Conservation (phyloP, 768 basidiomycete genomes). For the Termitomyces sp. region DNA sequence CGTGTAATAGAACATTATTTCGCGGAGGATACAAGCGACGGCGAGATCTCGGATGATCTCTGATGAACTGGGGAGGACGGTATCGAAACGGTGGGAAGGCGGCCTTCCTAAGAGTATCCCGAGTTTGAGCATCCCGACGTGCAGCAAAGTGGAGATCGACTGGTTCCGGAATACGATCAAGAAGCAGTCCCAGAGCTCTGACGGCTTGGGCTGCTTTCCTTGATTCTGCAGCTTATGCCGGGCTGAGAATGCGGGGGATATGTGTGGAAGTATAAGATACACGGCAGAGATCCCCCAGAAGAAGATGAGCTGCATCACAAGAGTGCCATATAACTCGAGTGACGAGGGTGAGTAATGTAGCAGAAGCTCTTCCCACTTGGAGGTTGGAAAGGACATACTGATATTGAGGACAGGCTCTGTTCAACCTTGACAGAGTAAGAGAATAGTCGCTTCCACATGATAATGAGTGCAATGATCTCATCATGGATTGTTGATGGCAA, state of each 20-base stretch:
- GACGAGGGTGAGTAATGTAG: constrained; percentile 11
- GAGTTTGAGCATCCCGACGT: constrained; percentile 13
- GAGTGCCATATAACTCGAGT: constrained; percentile 20
- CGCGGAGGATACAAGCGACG: constrained; percentile 19
- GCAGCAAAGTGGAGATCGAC: constrained; percentile 16
- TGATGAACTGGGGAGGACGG: constrained; percentile 12
- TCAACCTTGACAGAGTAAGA: not conserved
- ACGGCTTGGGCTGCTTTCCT: constrained; percentile 18
- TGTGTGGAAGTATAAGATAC: constrained; percentile 18
- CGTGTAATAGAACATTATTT: constrained; percentile 25
- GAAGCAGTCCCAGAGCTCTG: constrained; percentile 21
- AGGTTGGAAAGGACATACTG: not conserved
- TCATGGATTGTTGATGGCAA: not conserved
- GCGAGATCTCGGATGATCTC: constrained; percentile 18
- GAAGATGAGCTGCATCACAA: constrained; percentile 17
- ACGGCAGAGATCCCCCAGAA: constrained; percentile 21
- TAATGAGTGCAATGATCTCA: not conserved
- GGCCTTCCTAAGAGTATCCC: constrained; percentile 1
- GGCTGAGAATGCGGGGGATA: constrained; percentile 19
- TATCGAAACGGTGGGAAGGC: constrained; percentile 16
- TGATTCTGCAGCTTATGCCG: constrained; percentile 22
- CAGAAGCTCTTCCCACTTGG: constrained; percentile 8
- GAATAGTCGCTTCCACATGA: not conserved
- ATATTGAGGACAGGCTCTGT: not conserved
- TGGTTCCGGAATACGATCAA: constrained; percentile 20